Evolutionary conservation across 768 basidiomycete genomes (phyloP).

Genomic region (Porphyrellus cyaneotinctus): DNA sequence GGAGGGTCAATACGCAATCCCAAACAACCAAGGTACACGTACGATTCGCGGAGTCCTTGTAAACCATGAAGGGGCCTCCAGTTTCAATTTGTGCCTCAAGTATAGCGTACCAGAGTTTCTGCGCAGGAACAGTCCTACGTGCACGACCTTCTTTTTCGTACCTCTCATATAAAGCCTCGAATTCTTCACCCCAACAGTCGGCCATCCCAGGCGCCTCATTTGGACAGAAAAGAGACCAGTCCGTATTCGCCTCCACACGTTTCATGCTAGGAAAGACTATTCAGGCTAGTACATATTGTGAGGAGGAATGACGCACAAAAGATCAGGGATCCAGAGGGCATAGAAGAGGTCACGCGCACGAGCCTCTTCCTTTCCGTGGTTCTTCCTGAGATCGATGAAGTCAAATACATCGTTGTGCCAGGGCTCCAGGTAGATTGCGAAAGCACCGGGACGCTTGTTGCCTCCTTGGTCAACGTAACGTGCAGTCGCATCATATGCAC

Average conservation of each 20-base stretch:
- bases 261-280: conserved; percentile 67
- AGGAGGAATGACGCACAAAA: conserved; percentile 61
- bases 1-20: neutral
- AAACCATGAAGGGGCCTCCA: conserved; percentile 98
- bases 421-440: conserved; percentile 97
- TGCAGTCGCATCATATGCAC: conserved; percentile 95
- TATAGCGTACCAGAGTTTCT: conserved; percentile 98
- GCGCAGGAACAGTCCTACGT: conserved; percentile 81
- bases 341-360: conserved; percentile 97
- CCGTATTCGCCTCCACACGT: conserved; percentile 81
- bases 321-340: conserved; percentile 95
- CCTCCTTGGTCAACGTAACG: conserved; percentile 99
- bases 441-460: conserved; percentile 98
- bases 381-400: conserved; percentile 96
- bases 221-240: conserved; percentile 98
- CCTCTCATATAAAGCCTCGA: conserved; percentile 77
- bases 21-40: conserved; percentile 26
- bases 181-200: conserved; percentile 88
- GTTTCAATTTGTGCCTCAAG: conserved; percentile 98
- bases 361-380: conserved; percentile 97
- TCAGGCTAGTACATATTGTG: neutral
- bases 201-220: conserved; percentile 89
- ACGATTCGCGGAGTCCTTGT: conserved; percentile 96
- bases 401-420: conserved; percentile 99
- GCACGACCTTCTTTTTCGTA: conserved; percentile 91